Percentiles rank a stretch among this genome's conserved stretches.
phyloP scores from a whole-genome alignment of 2,329 filamentous ascomycete species.

The Diplodia corticola region DNA sequence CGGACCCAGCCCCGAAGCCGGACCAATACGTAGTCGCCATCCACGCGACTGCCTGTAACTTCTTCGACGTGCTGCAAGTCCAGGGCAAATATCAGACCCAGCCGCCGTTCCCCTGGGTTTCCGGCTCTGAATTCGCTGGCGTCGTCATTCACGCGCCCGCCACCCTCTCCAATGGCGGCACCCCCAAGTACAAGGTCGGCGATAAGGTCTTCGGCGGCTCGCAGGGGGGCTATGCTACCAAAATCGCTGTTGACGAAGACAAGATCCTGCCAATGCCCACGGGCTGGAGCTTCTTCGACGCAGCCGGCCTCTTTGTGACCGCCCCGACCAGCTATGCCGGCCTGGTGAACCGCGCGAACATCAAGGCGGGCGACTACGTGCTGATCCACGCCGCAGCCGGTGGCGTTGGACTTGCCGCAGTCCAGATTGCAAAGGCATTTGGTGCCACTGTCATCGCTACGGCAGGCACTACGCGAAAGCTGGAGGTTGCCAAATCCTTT shows the following conservation, averaged over 20 bases:
- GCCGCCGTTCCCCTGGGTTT: conserved; percentile 82
- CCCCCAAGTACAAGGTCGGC: conserved; percentile 69
- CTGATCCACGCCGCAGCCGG: conserved; percentile 91
- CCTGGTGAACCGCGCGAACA: conserved; percentile 72
- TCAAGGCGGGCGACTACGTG: conserved; percentile 78
- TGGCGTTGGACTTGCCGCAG: conserved; percentile 85
- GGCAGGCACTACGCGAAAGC: conserved; percentile 76
- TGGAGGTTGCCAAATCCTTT: conserved; percentile 73
- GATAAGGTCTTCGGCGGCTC: conserved; percentile 82
- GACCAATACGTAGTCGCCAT: conserved; percentile 85
- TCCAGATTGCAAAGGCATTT: conserved; percentile 90
- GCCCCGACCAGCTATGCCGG: conserved; percentile 87
- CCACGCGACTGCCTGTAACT: conserved; percentile 86
- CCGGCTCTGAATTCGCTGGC: conserved; percentile 85
- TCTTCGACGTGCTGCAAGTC: conserved; percentile 95
- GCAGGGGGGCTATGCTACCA: conserved; percentile 84
- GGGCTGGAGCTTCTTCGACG: conserved; percentile 81
- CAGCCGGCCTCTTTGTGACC: conserved; percentile 87
- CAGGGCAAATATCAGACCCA: conserved; percentile 95
- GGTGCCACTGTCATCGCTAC: conserved; percentile 94
- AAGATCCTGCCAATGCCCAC: conserved; percentile 71
- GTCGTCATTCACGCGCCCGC: conserved; percentile 68
- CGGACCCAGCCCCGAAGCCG: conserved; percentile 69
- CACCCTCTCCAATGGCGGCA: conserved; percentile 42
- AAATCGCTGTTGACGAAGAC: conserved; percentile 66